A percentile compares a stretch with the other conserved stretches of the same genome.
Conservation (phyloP, 2,329 filamentous ascomycete species). For the Pestalotiopsis sp. region DNA sequence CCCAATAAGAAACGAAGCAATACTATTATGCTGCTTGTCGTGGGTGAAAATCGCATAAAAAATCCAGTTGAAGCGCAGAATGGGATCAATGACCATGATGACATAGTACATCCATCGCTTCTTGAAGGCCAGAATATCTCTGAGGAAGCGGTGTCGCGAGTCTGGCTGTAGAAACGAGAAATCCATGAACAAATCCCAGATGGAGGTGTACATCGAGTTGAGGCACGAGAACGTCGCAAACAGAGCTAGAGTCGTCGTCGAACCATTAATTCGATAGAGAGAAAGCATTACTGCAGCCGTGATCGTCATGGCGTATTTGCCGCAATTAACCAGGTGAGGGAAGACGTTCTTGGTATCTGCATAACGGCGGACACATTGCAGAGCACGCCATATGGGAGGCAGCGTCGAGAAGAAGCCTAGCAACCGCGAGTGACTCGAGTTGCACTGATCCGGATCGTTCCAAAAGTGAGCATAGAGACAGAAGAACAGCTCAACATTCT, state of each 20-base stretch:
- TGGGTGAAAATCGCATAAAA: slow-evolving; percentile 85
- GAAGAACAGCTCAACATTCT: slow-evolving; percentile 93
- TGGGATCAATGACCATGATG: slow-evolving; percentile 80
- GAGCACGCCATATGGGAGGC: slow-evolving; percentile 85
- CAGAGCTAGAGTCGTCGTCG: slow-evolving; percentile 58
- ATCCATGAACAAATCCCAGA: slow-evolving; percentile 97
- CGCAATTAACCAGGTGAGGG: slow-evolving; percentile 89
- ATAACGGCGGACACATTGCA: slow-evolving; percentile 91
- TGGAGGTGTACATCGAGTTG: slow-evolving; percentile 80
- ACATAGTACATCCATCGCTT: slow-evolving; percentile 80
- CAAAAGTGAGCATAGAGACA: slow-evolving; percentile 85
- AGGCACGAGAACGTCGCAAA: slow-evolving; percentile 82
- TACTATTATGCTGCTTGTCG: slow-evolving; percentile 78
- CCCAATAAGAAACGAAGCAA: slow-evolving; percentile 78
- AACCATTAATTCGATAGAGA: slow-evolving; percentile 75
- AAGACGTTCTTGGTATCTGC: slow-evolving; percentile 84
- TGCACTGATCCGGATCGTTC: slow-evolving; percentile 75
- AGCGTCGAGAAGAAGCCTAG: slow-evolving; percentile 84
- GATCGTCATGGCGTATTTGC: slow-evolving; percentile 88
- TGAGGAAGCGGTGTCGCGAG: slow-evolving; percentile 67
- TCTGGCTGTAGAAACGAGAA: slow-evolving; percentile 86
- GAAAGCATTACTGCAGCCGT: slow-evolving; percentile 77
- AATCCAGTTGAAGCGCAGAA: slow-evolving; percentile 92
- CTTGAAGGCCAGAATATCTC: slow-evolving; percentile 80
- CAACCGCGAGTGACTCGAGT: slow-evolving; percentile 79